Conservation (phyloP, 345 rosid genomes). For the Ceriops decandra region DNA sequence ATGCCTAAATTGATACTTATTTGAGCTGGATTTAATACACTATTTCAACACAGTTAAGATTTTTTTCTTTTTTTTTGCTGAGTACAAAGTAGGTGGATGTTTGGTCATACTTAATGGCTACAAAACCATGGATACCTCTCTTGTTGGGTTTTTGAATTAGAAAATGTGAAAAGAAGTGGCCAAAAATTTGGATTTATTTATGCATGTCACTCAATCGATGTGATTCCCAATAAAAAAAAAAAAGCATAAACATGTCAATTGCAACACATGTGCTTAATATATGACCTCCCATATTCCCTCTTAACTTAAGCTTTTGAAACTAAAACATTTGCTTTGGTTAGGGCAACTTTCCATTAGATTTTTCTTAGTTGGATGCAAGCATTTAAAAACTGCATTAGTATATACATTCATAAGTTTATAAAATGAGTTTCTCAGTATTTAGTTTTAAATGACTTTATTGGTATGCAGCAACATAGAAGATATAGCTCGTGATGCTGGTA, state of each 20-base stretch:
- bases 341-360: background rate
- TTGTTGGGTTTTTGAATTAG: background rate
- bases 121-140: background rate
- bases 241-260: background rate
- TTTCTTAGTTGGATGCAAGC: background rate
- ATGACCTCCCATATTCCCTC: background rate
- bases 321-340: background rate
- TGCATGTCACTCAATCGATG: background rate
- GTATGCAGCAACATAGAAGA: slow-evolving; percentile 85
- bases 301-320: slow-evolving; percentile 4
- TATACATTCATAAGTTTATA: background rate
- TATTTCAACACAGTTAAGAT: background rate
- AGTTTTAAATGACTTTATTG: background rate
- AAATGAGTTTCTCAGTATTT: slow-evolving; percentile 5
- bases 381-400: background rate
- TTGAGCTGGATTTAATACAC: background rate
- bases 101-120: background rate
- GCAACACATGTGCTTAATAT: background rate
- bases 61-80: background rate
- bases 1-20: background rate
- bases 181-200: background rate
- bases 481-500: slow-evolving; percentile 91
- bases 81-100: too few species aligned
- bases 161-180: background rate
- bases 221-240: too few species aligned